Percentiles rank a stretch among this genome's conserved stretches.
Evolutionary conservation across 495 filamentous ascomycete species (phyloP).

Genomic region (Penicillium atrosanguineum): DNA sequence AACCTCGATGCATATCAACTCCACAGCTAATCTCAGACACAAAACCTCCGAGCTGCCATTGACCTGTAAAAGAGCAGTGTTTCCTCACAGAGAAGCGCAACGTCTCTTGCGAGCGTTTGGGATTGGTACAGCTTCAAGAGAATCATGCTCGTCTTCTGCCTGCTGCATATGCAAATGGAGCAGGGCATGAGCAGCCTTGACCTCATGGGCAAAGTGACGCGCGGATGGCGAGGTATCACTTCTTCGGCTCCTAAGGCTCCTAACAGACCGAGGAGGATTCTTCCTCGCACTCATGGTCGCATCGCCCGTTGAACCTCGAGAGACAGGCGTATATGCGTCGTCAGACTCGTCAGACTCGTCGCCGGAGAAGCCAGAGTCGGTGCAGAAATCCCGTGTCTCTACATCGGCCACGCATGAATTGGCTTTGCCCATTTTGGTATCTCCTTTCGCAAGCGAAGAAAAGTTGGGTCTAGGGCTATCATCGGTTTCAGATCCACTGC

Average conservation of each 20-base stretch:
- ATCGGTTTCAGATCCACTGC: slow-evolving; percentile 15
- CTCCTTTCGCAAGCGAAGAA: neutral
- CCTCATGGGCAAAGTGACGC: slow-evolving; percentile 32
- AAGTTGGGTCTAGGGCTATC: neutral
- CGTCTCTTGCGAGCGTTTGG: slow-evolving; percentile 11
- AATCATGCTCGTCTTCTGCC: slow-evolving; percentile 10
- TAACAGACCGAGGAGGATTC: slow-evolving; percentile 6
- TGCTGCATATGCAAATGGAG: slow-evolving; percentile 54
- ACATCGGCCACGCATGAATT: neutral
- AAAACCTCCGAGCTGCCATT: neutral
- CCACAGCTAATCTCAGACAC: neutral
- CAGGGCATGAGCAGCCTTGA: slow-evolving; percentile 56
- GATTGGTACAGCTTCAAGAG: neutral
- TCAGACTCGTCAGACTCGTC: slow-evolving; percentile 15
- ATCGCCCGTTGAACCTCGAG: neutral
- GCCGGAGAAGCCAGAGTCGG: slow-evolving; percentile 2
- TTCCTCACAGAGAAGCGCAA: slow-evolving; percentile 20
- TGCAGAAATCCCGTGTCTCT: neutral
- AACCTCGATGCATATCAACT: neutral
- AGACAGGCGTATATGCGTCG: slow-evolving; percentile 14
- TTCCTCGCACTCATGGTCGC: neutral
- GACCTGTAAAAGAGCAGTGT: neutral
- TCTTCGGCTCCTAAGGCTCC: neutral
- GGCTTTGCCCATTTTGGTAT: neutral
- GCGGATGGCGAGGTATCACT: neutral